These are phyloP conservation scores for Oenanthe javanica DNA, from an alignment of 140 eudicot genomes.

Conservation along the genomic window DNA sequence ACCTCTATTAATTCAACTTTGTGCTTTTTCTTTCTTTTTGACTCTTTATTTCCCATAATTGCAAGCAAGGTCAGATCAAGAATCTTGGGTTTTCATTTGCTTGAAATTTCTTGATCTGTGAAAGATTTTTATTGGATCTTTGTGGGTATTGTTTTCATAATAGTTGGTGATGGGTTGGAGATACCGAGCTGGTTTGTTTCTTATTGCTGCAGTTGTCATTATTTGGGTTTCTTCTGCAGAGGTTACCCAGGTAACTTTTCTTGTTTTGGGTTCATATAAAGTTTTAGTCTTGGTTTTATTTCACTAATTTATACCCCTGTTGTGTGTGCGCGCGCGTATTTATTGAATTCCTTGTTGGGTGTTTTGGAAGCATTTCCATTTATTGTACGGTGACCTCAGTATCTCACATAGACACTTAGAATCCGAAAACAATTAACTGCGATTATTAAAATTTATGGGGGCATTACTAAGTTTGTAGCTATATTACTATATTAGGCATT, in stretches of 20 bases:
- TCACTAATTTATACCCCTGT: background rate
- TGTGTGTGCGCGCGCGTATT: background rate
- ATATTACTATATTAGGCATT: background rate
- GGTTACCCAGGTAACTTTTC: slow-evolving; percentile 78
- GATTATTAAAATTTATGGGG: background rate
- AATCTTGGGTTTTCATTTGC: background rate
- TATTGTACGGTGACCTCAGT: background rate
- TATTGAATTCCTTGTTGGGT: background rate
- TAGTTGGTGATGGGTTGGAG: slow-evolving; percentile 69
- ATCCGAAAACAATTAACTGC: background rate
- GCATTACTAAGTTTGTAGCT: background rate
- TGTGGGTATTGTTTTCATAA: background rate
- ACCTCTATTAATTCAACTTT: too few relatives aligned
- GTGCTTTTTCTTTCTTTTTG: background rate
- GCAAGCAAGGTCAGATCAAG: slow-evolving; percentile 3
- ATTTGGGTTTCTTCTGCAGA: slow-evolving; percentile 98
- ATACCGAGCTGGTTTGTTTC: slow-evolving; percentile 68
- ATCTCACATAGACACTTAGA: background rate
- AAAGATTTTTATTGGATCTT: slow-evolving; percentile 20
- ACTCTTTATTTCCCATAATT: background rate
- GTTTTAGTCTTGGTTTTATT: background rate
- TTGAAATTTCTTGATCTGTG: background rate
- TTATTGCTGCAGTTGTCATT: slow-evolving; percentile 80
- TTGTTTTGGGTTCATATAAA: background rate
- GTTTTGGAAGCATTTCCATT: background rate